phyloP scores from a whole-genome alignment of 192 early-diverging fungal genomes.

The Entomortierella chlamydospora region DNA sequence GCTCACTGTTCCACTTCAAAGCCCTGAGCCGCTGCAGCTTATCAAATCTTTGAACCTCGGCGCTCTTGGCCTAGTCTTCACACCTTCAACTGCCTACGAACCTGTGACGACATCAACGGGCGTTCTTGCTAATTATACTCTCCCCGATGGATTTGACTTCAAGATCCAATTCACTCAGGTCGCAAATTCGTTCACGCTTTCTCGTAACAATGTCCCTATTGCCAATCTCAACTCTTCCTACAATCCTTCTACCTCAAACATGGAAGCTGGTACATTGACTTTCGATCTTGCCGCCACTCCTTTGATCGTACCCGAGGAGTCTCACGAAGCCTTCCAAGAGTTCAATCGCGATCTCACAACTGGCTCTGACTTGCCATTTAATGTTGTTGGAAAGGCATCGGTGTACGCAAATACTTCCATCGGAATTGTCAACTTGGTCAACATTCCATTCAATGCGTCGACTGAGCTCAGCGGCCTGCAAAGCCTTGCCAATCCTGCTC shows the following conservation, averaged over 20 bases:
- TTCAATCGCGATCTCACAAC: conserved; percentile 58
- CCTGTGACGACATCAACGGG: conserved; percentile 50
- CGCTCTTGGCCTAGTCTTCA: conserved; percentile 58
- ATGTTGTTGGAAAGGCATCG: conserved; percentile 49
- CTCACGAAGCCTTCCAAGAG: conserved; percentile 52
- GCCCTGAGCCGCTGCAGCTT: conserved; percentile 44
- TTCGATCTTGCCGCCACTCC: conserved; percentile 52
- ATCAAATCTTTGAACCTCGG: conserved; percentile 62
- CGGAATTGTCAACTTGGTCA: conserved; percentile 56
- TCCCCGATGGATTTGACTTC: conserved; percentile 65
- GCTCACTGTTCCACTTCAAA: conserved; percentile 54
- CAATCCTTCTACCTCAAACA: conserved; percentile 46
- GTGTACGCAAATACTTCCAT: conserved; percentile 60
- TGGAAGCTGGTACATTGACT: conserved; percentile 47
- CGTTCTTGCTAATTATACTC: conserved; percentile 49
- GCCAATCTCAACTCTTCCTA: conserved; percentile 48
- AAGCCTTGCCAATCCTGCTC: conserved; percentile 55
- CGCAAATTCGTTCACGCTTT: conserved; percentile 40
- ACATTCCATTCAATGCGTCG: conserved; percentile 59
- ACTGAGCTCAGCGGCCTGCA: conserved; percentile 60
- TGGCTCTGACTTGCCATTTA: conserved; percentile 21
- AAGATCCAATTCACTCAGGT: conserved; percentile 47
- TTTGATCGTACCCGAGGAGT: conserved; percentile 43
- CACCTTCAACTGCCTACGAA: conserved; percentile 43
- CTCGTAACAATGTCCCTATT: conserved; percentile 43